Conservation (phyloP, 352 stramenopile species). For the Globisporangium acanthophoron region DNA sequence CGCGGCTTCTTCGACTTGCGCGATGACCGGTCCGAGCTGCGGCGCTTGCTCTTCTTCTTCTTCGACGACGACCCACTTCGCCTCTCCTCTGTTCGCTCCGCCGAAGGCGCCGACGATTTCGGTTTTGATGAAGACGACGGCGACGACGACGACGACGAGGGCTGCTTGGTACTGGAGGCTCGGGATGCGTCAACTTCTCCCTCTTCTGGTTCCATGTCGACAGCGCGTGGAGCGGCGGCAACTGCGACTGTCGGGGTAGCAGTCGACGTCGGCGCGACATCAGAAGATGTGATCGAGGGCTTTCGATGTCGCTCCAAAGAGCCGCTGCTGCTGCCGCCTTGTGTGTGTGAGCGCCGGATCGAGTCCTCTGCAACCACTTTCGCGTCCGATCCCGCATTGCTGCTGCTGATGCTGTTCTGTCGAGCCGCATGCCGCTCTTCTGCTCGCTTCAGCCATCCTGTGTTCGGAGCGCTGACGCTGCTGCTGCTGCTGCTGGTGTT, state of each 20-base stretch:
- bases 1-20: constrained; percentile 14
- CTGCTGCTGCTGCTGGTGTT: constrained; percentile 34
- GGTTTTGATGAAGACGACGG: constrained; percentile 3
- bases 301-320: constrained; percentile 24
- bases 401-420: constrained; percentile 26
- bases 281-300: constrained; percentile 21
- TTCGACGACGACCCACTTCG: background rate
- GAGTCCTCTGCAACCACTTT: constrained; percentile 25
- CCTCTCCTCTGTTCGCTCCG: constrained; percentile 15
- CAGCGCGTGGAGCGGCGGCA: constrained; percentile 4
- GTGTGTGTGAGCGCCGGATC: constrained; percentile 29
- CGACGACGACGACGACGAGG: background rate
- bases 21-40: constrained; percentile 2
- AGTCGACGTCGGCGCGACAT: constrained; percentile 15
- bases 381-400: constrained; percentile 3
- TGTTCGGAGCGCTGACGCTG: constrained; percentile 21
- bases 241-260: constrained; percentile 3
- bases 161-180: constrained; percentile 6
- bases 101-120: constrained; percentile 9
- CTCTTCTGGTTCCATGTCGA: constrained; percentile 42
- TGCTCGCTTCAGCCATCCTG: constrained; percentile 56
- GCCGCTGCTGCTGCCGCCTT: constrained; percentile 13
- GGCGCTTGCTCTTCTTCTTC: constrained; percentile 22
- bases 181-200: constrained; percentile 29
- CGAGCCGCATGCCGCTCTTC: constrained; percentile 54